Conservation (phyloP, 192 early-diverging fungal genomes). For the Coemansia sp. region DNA sequence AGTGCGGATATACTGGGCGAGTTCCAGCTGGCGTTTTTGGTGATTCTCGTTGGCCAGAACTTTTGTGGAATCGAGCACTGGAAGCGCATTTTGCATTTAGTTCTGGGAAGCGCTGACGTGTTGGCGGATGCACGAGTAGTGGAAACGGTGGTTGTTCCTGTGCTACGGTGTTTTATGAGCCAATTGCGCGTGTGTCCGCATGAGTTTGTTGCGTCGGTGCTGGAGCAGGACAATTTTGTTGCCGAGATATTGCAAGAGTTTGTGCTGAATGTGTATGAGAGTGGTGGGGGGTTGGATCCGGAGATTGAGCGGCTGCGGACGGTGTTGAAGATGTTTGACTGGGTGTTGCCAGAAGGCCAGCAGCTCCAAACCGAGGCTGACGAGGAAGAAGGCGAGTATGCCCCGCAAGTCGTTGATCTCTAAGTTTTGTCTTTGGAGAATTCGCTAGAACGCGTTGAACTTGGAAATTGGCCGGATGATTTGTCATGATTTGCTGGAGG, state of each 20-base stretch:
- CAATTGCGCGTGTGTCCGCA: slow-evolving; percentile 23
- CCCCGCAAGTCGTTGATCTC: slow-evolving; percentile 66
- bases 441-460: neutral
- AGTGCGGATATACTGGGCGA: slow-evolving; percentile 67
- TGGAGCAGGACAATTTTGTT: slow-evolving; percentile 39
- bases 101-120: slow-evolving; percentile 65
- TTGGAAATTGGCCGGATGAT: neutral
- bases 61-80: slow-evolving; percentile 86
- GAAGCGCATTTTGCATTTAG: slow-evolving; percentile 73
- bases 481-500: neutral
- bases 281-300: slow-evolving; percentile 29
- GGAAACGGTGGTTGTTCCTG: slow-evolving; percentile 27
- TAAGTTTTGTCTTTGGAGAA: neutral
- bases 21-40: slow-evolving; percentile 77
- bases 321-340: slow-evolving; percentile 62
- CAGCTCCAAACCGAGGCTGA: slow-evolving; percentile 56
- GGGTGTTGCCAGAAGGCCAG: slow-evolving; percentile 63
- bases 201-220: slow-evolving; percentile 36
- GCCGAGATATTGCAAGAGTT: slow-evolving; percentile 39
- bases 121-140: slow-evolving; percentile 40
- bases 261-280: slow-evolving; percentile 48
- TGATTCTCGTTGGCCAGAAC: slow-evolving; percentile 77
- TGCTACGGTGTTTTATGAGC: slow-evolving; percentile 49
- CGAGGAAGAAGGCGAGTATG: slow-evolving; percentile 67
- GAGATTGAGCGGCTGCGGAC: slow-evolving; percentile 54